Evolutionary conservation across 495 filamentous ascomycete species (phyloP).

Genomic region (Lophium mytilinum): DNA sequence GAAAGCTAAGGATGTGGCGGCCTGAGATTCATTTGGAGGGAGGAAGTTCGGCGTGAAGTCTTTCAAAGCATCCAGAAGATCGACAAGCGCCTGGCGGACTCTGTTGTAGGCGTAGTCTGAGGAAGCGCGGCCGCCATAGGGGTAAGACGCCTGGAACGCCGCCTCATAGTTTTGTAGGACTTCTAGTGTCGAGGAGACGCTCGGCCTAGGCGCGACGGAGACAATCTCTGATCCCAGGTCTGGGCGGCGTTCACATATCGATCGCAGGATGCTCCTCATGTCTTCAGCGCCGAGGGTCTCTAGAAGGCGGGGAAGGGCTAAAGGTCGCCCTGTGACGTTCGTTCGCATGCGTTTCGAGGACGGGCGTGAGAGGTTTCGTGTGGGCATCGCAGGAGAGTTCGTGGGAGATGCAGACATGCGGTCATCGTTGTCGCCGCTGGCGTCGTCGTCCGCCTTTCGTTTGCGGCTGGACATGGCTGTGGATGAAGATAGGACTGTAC

Average conservation of each 20-base stretch:
- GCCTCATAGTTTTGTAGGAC: constrained; percentile 77
- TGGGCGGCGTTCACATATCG: constrained; percentile 83
- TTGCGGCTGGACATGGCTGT: constrained; percentile 55
- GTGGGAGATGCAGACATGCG: constrained; percentile 83
- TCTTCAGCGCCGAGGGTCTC: constrained; percentile 84
- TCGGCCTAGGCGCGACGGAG: constrained; percentile 76
- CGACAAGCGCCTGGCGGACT: constrained; percentile 69
- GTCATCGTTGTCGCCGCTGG: constrained; percentile 49
- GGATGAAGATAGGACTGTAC: constrained; percentile 11
- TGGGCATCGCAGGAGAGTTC: constrained; percentile 64
- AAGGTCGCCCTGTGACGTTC: constrained; percentile 68
- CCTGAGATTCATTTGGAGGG: constrained; percentile 78
- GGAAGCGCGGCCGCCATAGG: constrained; percentile 69
- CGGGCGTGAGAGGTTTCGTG: constrained; percentile 55
- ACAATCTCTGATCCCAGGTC: constrained; percentile 73
- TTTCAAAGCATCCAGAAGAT: constrained; percentile 78
- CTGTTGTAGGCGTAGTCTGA: constrained; percentile 95
- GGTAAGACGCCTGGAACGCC: constrained; percentile 69
- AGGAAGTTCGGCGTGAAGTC: constrained; percentile 95
- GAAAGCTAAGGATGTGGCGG: constrained; percentile 69
- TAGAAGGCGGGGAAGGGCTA: constrained; percentile 73
- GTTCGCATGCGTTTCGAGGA: constrained; percentile 55
- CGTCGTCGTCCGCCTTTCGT: constrained; percentile 81
- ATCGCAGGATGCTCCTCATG: constrained; percentile 71
- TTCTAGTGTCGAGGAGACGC: constrained; percentile 65